A percentile compares a stretch with the other conserved stretches of the same genome.
phyloP scores from a whole-genome alignment of 2,329 filamentous ascomycete genomes.

The Uncinocarpus reesii region DNA sequence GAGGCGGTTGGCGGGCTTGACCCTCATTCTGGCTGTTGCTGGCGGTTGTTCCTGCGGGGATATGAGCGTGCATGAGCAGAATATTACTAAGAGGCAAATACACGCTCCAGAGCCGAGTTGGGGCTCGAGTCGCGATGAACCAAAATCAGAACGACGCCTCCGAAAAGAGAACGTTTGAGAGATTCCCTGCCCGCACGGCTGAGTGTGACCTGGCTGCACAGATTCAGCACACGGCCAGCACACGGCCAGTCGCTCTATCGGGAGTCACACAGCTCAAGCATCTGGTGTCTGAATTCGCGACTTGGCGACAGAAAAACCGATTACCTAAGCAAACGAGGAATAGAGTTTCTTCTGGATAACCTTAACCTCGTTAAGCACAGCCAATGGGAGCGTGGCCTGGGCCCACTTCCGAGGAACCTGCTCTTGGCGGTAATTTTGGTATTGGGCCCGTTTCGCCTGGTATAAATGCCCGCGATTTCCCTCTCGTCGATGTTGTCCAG shows the following conservation, averaged over 20 bases:
- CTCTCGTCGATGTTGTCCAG: too few relatives aligned
- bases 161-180: neutral
- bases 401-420: neutral
- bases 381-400: neutral
- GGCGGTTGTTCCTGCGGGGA: constrained; percentile 5
- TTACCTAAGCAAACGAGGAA: neutral
- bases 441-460: neutral
- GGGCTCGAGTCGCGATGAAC: neutral
- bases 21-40: neutral
- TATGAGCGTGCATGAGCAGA: constrained; percentile 51
- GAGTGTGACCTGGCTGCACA: too few relatives aligned
- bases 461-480: neutral
- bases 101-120: neutral
- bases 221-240: too few relatives aligned
- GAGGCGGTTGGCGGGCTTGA: neutral
- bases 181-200: too few relatives aligned
- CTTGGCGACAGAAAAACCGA: too few relatives aligned
- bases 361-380: neutral
- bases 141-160: neutral
- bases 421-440: constrained; percentile 6
- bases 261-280: too few relatives aligned
- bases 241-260: too few relatives aligned
- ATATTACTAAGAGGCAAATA: constrained; percentile 13
- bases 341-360: neutral
- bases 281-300: too few relatives aligned